Conservation (phyloP, 345 rosid genomes). For the Eucalyptus albens region DNA sequence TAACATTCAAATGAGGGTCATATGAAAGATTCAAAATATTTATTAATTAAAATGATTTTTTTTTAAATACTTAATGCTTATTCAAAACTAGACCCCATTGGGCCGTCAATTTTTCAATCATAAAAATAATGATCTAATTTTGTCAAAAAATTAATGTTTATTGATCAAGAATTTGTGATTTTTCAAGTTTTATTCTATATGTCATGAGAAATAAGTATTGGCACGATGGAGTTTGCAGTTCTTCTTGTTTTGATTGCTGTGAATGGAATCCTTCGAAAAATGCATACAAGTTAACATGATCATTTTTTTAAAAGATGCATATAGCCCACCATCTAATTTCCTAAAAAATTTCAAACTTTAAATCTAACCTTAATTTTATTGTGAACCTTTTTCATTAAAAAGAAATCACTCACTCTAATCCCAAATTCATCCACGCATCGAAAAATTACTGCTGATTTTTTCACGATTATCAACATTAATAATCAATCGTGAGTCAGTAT, state of each 20-base stretch:
- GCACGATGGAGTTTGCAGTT: background rate
- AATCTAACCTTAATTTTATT: too few species aligned
- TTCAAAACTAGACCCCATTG: background rate
- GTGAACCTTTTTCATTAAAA: too few species aligned
- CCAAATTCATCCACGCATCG: background rate
- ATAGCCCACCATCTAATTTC: background rate
- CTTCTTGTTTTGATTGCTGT: background rate
- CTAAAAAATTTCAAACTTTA: too few species aligned
- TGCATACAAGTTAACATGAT: too few species aligned
- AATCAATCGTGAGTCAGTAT: background rate
- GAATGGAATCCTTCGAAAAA: background rate
- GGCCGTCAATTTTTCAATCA: background rate
- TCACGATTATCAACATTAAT: background rate
- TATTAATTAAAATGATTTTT: fast-evolving
- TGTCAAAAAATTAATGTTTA: background rate
- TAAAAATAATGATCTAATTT: background rate
- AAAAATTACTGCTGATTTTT: background rate
- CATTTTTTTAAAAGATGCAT: too few species aligned
- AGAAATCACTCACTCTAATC: too few species aligned
- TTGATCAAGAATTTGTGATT: background rate
- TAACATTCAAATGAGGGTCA: too few species aligned
- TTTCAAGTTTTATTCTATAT: background rate
- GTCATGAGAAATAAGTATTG: background rate
- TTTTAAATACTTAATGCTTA: background rate
- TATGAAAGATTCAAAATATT: background rate